Evolutionary conservation across 2,329 filamentous ascomycete genomes (phyloP).

Genomic region (Aureobasidium sp.): DNA sequence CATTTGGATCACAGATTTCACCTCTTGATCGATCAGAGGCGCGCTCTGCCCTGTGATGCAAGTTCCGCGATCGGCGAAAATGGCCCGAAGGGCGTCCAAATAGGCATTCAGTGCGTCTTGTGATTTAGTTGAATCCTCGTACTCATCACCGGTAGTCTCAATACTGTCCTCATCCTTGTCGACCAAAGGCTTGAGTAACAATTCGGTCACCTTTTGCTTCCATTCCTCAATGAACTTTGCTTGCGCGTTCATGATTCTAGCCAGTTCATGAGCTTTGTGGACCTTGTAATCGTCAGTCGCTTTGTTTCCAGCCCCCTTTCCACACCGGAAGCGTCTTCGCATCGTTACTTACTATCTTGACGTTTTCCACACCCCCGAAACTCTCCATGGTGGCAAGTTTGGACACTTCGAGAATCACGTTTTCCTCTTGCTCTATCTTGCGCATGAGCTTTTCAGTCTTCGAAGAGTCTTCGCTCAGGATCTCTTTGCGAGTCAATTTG

Average conservation of each 20-base stretch:
- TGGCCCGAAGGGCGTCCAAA: conserved; percentile 78
- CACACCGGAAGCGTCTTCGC: too few species aligned
- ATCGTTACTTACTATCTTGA: conserved; percentile 57
- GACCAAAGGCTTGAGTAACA: conserved; percentile 79
- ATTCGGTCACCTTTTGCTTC: conserved; percentile 76
- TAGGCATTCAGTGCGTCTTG: conserved; percentile 94
- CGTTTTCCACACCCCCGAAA: conserved; percentile 76
- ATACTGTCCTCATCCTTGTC: conserved; percentile 78
- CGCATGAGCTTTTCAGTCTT: conserved; percentile 73
- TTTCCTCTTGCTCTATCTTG: conserved; percentile 51
- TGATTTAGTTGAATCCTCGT: conserved; percentile 84
- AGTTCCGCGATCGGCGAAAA: conserved; percentile 82
- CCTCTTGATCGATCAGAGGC: conserved; percentile 77
- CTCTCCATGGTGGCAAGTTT: conserved; percentile 37
- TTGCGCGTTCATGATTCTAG: conserved; percentile 75
- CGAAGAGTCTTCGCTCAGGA: conserved; percentile 65
- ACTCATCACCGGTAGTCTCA: conserved; percentile 89
- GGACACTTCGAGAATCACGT: conserved; percentile 69
- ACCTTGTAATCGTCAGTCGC: background rate
- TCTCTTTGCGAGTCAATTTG: conserved; percentile 80
- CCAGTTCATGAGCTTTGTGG: conserved; percentile 72
- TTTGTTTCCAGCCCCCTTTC: too few species aligned
- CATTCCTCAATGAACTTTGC: conserved; percentile 76
- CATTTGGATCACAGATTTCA: conserved; percentile 46
- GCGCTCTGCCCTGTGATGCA: conserved; percentile 83